phyloP scores from a whole-genome alignment of 148 eudicot species.

The Dysphania ambrosioides region DNA sequence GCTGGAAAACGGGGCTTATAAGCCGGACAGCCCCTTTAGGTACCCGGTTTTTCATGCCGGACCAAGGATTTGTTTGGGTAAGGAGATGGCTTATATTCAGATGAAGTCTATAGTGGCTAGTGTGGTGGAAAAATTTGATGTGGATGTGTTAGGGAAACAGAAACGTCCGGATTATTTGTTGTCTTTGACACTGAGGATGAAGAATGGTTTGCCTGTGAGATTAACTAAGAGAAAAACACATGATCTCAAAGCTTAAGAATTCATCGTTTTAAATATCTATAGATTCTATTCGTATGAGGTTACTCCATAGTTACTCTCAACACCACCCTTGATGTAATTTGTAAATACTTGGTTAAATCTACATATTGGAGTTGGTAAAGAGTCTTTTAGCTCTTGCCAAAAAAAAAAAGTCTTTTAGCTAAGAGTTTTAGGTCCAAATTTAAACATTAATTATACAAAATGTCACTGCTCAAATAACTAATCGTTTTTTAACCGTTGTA shows the following conservation, averaged over 20 bases:
- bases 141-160: conserved; percentile 25
- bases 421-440: no score
- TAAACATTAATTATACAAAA: no score
- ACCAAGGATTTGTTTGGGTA: conserved; percentile 38
- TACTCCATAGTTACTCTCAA: no score
- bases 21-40: conserved; percentile 45
- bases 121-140: conserved; percentile 32
- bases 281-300: no score
- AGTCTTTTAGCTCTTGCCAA: no score
- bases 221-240: neutral
- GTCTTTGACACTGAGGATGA: conserved; percentile 39
- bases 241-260: neutral
- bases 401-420: no score
- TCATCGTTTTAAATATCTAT: no score
- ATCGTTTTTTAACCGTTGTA: no score
- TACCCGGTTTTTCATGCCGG: conserved; percentile 39
- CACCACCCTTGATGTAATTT: no score
- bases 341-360: no score
- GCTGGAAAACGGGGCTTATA: conserved; percentile 48
- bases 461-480: no score
- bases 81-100: conserved; percentile 42
- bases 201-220: conserved; percentile 33
- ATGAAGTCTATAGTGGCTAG: conserved; percentile 39
- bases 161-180: conserved; percentile 23
- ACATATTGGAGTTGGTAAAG: no score